phyloP scores from a whole-genome alignment of 345 rosid species.

The Dipteronia sinensis region DNA sequence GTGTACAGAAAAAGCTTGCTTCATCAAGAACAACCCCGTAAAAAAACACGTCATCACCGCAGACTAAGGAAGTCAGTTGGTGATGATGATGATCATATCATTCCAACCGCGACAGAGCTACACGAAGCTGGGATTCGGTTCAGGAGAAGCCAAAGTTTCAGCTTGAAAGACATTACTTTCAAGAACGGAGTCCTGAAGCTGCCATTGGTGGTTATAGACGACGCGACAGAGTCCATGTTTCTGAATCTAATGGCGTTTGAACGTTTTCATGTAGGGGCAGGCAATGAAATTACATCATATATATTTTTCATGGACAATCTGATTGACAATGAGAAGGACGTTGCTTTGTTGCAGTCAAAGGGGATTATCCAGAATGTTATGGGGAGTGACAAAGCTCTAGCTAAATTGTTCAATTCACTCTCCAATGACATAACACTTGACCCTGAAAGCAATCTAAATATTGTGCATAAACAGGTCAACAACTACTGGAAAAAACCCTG shows the following conservation, averaged over 20 bases:
- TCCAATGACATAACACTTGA: constrained; percentile 42
- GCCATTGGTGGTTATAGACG: constrained; percentile 35
- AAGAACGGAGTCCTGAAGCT: constrained; percentile 33
- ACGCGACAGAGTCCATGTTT: constrained; percentile 32
- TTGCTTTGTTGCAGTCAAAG: constrained; percentile 37
- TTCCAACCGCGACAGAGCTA: constrained; percentile 47
- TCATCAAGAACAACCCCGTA: constrained; percentile 9
- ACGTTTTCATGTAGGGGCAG: constrained; percentile 41
- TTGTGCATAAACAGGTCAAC: constrained; percentile 36
- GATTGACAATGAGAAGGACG: constrained; percentile 46
- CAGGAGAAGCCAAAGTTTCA: constrained; percentile 23
- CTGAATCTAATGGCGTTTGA: constrained; percentile 49
- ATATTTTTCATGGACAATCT: constrained; percentile 52
- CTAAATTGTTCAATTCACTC: constrained; percentile 47
- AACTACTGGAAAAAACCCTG: constrained; percentile 36
- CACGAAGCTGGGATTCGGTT: constrained; percentile 44
- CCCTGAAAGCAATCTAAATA: constrained; percentile 27
- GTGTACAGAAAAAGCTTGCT: constrained; percentile 32
- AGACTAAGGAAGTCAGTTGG: not conserved
- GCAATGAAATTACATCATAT: constrained; percentile 45
- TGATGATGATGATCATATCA: constrained; percentile 18
- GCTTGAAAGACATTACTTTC: constrained; percentile 49
- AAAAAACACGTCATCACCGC: not conserved
- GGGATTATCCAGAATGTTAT: constrained; percentile 50
- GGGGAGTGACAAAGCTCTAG: constrained; percentile 53